Evolutionary conservation across 2,329 filamentous ascomycete genomes (phyloP).

Genomic region (Myriangium duriaei): DNA sequence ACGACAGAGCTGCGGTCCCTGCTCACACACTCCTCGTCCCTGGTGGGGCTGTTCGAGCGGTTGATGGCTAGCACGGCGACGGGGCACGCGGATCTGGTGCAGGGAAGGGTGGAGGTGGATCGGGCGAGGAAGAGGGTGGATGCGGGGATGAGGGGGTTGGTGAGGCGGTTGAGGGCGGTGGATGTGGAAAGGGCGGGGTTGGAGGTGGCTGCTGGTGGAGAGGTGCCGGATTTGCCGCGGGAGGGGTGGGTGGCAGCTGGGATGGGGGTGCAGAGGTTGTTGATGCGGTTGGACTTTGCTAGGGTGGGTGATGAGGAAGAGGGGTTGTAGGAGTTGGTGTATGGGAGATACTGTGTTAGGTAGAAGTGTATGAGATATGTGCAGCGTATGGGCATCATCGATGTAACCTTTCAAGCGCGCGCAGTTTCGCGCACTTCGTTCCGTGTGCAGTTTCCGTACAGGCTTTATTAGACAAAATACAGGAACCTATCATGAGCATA

Average conservation of each 20-base stretch:
- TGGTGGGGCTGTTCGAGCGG: conserved; percentile 67
- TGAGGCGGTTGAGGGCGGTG: conserved; percentile 46
- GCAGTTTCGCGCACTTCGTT: no score
- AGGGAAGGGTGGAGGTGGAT: conserved; percentile 52
- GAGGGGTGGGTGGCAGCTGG: conserved; percentile 44
- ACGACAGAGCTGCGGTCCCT: conserved; percentile 54
- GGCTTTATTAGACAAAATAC: no score
- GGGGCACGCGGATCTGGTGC: conserved; percentile 56
- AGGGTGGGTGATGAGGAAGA: conserved; percentile 21
- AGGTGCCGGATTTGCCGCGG: conserved; percentile 49
- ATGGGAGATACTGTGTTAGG: no score
- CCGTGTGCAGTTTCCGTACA: no score
- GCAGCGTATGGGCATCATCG: no score
- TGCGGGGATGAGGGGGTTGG: conserved; percentile 49
- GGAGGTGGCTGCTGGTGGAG: conserved; percentile 16
- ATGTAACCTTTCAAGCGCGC: no score
- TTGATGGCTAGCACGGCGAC: conserved; percentile 50
- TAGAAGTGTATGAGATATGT: no score
- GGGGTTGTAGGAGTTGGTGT: background rate
- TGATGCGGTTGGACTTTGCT: conserved; percentile 81
- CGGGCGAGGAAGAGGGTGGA: conserved; percentile 54
- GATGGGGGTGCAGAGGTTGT: conserved; percentile 61
- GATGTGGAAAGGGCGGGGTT: conserved; percentile 38
- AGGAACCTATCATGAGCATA: no score
- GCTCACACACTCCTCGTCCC: conserved; percentile 64